These are phyloP conservation scores for Trifolium fragiferum DNA, from an alignment of 306 rosid genomes.

Conservation along the genomic window DNA sequence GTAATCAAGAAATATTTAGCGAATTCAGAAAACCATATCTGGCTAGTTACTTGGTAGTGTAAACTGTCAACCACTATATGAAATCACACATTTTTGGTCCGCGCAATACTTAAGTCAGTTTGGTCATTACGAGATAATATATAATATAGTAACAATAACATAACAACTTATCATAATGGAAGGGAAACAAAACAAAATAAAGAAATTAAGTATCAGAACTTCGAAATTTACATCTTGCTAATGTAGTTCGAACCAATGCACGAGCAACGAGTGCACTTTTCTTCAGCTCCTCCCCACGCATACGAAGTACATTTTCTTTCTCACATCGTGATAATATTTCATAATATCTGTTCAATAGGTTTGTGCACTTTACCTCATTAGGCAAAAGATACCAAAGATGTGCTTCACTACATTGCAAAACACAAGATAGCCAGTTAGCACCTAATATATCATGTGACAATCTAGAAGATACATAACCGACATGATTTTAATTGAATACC, in stretches of 20 bases:
- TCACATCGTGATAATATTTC: conserved; percentile 79
- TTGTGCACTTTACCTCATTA: conserved; percentile 61
- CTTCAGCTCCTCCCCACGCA: conserved; percentile 60
- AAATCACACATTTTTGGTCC: too few species aligned
- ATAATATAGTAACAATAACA: too few species aligned
- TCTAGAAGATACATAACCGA: background rate
- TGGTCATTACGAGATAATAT: background rate
- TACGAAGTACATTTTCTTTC: conserved; percentile 57
- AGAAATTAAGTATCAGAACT: conserved; percentile 12
- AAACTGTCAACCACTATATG: too few species aligned
- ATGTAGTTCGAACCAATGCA: conserved; percentile 80
- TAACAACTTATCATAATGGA: background rate
- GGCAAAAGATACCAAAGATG: conserved; percentile 88
- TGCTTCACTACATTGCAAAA: conserved; percentile 65
- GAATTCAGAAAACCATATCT: background rate
- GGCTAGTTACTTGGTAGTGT: too few species aligned
- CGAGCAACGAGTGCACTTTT: conserved; percentile 82
- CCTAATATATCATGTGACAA: conserved; percentile 12
- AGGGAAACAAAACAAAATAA: background rate
- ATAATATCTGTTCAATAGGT: conserved; percentile 60
- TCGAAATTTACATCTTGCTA: conserved; percentile 77
- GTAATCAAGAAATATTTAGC: background rate
- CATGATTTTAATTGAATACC: conserved; percentile 4
- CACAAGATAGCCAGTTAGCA: background rate
- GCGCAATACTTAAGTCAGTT: background rate